Evolutionary conservation across 2,329 filamentous ascomycete genomes (phyloP).

Genomic region (Colletotrichum gigasporum): DNA sequence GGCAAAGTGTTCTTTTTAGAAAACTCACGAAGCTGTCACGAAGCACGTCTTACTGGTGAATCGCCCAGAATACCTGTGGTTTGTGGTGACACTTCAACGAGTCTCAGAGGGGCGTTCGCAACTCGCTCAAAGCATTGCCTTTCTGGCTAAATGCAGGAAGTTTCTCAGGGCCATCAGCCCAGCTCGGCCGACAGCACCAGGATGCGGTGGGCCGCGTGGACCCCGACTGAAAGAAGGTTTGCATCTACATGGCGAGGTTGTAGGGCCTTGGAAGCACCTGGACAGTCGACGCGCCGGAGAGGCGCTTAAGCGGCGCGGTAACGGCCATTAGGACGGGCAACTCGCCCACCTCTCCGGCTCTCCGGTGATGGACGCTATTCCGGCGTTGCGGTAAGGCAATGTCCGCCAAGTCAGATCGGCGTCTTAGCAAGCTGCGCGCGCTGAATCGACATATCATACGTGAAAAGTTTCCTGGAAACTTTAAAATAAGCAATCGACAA

Average conservation of each 20-base stretch:
- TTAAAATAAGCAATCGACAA: conserved; percentile 20
- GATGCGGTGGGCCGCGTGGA: too few species aligned
- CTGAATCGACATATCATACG: conserved; percentile 29
- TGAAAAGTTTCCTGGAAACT: conserved; percentile 23
- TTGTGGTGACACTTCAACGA: background rate
- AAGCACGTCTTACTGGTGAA: background rate
- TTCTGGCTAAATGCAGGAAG: background rate
- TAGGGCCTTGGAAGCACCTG: background rate
- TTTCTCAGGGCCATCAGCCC: background rate
- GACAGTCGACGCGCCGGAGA: background rate
- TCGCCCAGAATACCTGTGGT: background rate
- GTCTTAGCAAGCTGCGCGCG: background rate
- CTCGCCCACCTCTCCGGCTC: too few species aligned
- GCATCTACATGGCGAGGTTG: background rate
- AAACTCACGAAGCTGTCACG: background rate
- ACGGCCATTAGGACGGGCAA: background rate
- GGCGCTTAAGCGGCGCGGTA: background rate
- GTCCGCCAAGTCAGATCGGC: conserved; percentile 5
- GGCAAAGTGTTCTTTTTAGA: conserved; percentile 19
- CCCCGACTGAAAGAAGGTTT: conserved; percentile 4
- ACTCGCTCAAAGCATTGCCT: background rate
- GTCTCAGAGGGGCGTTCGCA: background rate
- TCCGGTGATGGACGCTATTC: background rate
- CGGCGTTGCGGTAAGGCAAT: background rate
- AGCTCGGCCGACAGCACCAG: background rate